phyloP scores from a whole-genome alignment of 2,329 filamentous ascomycete species.

The Beauveria rudraprayagi region DNA sequence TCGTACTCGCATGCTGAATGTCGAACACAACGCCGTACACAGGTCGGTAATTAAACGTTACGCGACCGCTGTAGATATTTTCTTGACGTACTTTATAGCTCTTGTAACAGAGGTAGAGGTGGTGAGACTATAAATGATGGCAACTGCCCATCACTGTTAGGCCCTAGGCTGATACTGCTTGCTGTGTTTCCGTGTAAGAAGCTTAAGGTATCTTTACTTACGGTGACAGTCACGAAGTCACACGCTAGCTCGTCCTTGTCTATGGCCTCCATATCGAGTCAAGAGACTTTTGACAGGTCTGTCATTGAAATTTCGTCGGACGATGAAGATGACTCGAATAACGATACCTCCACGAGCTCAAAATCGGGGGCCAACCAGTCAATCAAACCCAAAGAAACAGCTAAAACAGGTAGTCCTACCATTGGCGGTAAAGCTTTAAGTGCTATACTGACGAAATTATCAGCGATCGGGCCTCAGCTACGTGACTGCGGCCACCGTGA shows the following conservation, averaged over 20 bases:
- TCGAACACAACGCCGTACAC: neutral
- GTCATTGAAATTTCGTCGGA: neutral
- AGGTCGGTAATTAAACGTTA: neutral
- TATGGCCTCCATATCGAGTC: neutral
- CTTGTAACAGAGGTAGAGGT: neutral
- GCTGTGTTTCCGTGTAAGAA: neutral
- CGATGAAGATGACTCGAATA: neutral
- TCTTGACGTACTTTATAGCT: neutral
- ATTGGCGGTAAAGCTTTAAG: neutral
- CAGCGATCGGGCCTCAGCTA: neutral
- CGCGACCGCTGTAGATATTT: neutral
- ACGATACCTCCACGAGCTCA: neutral
- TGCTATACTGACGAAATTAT: neutral
- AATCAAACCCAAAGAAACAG: neutral
- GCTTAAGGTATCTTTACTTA: neutral
- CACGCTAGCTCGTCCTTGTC: neutral
- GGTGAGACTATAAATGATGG: neutral
- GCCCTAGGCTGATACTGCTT: neutral
- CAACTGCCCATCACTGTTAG: neutral
- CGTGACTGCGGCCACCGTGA: no score
- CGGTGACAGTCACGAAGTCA: neutral
- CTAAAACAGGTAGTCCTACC: neutral
- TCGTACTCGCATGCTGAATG: neutral
- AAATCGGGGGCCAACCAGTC: neutral
- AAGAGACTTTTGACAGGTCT: neutral